Base-by-base conservation (phyloP, 306 rosid species). In the Echinosophora koreensis region DNA sequence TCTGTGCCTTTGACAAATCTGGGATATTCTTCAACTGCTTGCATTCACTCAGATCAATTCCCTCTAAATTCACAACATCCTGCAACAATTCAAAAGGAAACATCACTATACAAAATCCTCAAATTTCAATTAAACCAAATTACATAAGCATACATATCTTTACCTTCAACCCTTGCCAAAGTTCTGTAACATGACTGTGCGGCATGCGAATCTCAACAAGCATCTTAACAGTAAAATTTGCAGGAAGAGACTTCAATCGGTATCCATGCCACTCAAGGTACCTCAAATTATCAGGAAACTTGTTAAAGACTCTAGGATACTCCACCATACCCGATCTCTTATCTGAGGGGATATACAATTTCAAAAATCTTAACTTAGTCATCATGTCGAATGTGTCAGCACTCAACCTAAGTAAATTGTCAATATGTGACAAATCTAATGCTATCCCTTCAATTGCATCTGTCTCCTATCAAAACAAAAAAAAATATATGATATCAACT, bases 341-440 rank as follows among this genome's bases (percentile, higher is more conserved):
- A 5, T 39, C 10, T 0, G 1, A 5, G 27, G 58, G 11, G 12
- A 13, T 4, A 18, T n/a, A 30, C 0, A 81, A 17, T 15, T 10
- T 34, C 0, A 83, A 15, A 51, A 83, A 9, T 52, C 64, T 78
- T 12, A 83, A n/a, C 0, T 34, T 49, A 30, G 6, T 4, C 86
- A 83, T 83, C 41, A 9, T 32, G 17, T 1, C 38, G 15, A 78
- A 83, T 6, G 70, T 8, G 7, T 68, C 28, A 3, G 4, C 32
- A 1, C 10, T 14, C 14, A 77, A 59, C 0, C 15, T 30, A 30
- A 39, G 46, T 8, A 71, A 2, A 28, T 71, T 27, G 58, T 4
- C 3, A 4, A 58, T 56, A 57, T 50, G 69, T 9, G 81, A 54
- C 58, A 44, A 32, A 51, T 83, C 44, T 10, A 73, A 74, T 0